Conservation (phyloP, 73 alveolate genomes). For the Paramecium octaurelia region DNA sequence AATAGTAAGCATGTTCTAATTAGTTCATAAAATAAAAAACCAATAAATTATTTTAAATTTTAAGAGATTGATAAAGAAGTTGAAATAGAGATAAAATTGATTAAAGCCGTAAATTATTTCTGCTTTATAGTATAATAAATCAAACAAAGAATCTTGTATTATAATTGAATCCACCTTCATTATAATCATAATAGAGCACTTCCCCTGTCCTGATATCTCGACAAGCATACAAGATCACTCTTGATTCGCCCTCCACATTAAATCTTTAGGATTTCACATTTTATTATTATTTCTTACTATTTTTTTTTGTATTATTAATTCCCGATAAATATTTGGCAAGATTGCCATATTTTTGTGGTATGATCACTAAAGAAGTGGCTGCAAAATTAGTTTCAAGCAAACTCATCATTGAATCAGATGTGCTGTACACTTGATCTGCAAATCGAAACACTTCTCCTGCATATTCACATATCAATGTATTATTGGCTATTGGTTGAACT, state of each 20-base stretch:
- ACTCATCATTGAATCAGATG: slow-evolving; percentile 89
- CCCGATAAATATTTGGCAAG: slow-evolving; percentile 89
- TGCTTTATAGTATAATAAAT: slow-evolving; percentile 4
- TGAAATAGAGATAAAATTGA: not conserved
- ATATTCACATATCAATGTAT: slow-evolving; percentile 89
- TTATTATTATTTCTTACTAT: slow-evolving; percentile 67
- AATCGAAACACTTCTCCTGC: slow-evolving; percentile 84
- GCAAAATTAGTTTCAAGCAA: slow-evolving; percentile 77
- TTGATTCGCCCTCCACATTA: slow-evolving; percentile 85
- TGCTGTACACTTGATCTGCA: slow-evolving; percentile 78
- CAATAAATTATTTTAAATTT: not conserved
- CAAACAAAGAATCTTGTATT: slow-evolving; percentile 76
- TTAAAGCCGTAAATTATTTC: not conserved
- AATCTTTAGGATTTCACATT: slow-evolving; percentile 84
- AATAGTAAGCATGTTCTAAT: not conserved
- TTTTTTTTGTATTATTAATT: slow-evolving; percentile 75
- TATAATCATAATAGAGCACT: slow-evolving; percentile 83
- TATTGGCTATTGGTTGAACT: slow-evolving; percentile 73
- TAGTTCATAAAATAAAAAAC: not conserved
- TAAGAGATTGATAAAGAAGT: not conserved
- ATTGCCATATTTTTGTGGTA: slow-evolving; percentile 85
- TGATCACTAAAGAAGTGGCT: slow-evolving; percentile 80
- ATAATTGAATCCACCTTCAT: slow-evolving; percentile 88
- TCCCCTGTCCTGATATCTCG: slow-evolving; percentile 83
- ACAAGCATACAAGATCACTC: slow-evolving; percentile 79